A percentile compares a stretch with the other conserved stretches of the same genome.
Evolutionary conservation across 129 eudicot species (phyloP).

Genomic region (Chrysanthemum makinoi): DNA sequence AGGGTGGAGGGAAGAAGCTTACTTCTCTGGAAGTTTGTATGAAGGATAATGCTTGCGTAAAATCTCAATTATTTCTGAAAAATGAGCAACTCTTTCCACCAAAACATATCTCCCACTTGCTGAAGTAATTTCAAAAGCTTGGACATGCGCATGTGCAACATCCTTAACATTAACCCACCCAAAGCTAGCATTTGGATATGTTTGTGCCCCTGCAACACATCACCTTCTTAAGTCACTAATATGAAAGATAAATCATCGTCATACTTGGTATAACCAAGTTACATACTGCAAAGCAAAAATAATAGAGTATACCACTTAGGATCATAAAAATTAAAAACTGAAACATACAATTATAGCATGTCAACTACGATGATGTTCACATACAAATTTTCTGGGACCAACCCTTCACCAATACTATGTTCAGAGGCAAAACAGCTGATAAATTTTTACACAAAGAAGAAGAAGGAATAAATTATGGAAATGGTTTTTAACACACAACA

Average conservation of each 20-base stretch:
- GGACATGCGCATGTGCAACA: constrained; percentile 66
- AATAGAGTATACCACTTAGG: too few relatives aligned
- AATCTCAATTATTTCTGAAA: constrained; percentile 42
- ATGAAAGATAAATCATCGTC: neutral
- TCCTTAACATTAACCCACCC: constrained; percentile 74
- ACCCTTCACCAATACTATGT: too few relatives aligned
- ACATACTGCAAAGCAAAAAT: neutral
- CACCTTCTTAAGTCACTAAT: neutral
- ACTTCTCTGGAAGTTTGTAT: constrained; percentile 49
- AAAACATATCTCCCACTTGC: constrained; percentile 66
- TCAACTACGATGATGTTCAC: too few relatives aligned
- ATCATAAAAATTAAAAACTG: too few relatives aligned
- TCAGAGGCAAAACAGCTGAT: too few relatives aligned
- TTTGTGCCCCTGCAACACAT: constrained; percentile 29
- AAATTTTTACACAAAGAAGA: too few relatives aligned
- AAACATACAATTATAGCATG: too few relatives aligned
- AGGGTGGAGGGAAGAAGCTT: constrained; percentile 24
- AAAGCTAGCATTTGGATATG: constrained; percentile 45
- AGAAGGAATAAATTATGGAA: too few relatives aligned
- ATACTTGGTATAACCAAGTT: neutral
- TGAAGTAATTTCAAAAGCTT: constrained; percentile 59
- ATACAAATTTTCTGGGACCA: too few relatives aligned
- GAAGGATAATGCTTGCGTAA: constrained; percentile 50
- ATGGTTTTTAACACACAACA: too few relatives aligned
- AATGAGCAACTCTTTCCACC: constrained; percentile 48